Conservation (phyloP, 2,329 filamentous ascomycete species). For the Monilinia polystroma region DNA sequence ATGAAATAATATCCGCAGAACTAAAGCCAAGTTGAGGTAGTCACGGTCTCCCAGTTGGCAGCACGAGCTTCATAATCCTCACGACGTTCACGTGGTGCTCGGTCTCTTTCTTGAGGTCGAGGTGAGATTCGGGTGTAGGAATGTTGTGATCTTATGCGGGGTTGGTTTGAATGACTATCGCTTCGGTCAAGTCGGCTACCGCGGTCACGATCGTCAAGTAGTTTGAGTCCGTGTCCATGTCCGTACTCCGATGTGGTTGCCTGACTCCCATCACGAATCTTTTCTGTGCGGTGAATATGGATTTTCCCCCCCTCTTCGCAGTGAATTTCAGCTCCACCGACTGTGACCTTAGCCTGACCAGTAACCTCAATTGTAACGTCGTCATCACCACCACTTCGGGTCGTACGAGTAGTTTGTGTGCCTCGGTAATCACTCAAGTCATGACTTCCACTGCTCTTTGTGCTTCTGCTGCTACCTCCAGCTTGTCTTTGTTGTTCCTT, state of each 20-base stretch:
- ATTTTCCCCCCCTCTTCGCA: constrained; percentile 60
- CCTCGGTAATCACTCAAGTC: constrained; percentile 64
- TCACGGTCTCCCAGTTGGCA: neutral
- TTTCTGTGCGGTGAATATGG: constrained; percentile 49
- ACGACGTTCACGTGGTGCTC: constrained; percentile 19
- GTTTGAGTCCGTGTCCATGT: constrained; percentile 21
- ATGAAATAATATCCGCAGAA: constrained; percentile 19
- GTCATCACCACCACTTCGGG: constrained; percentile 45
- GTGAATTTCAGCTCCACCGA: constrained; percentile 58
- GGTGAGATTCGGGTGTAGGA: constrained; percentile 32
- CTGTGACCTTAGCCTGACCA: constrained; percentile 54
- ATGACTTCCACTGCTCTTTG: constrained; percentile 59
- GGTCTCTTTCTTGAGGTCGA: constrained; percentile 21
- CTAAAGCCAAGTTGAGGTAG: constrained; percentile 24
- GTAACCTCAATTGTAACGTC: constrained; percentile 62
- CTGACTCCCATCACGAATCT: constrained; percentile 50
- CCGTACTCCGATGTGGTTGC: constrained; percentile 45
- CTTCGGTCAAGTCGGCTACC: constrained; percentile 30
- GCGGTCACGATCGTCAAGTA: constrained; percentile 36
- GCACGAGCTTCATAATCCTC: constrained; percentile 20
- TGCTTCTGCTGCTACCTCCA: constrained; percentile 50
- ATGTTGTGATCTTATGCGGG: constrained; percentile 31
- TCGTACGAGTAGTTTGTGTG: constrained; percentile 61
- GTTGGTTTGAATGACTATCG: constrained; percentile 25
- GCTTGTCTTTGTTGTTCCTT: constrained; percentile 47